Evolutionary conservation across 1,139 yeast genomes (phyloP), one percentile per base, ranked within the genome.

Genomic region (Yamadazyma songkhlaensis): DNA sequence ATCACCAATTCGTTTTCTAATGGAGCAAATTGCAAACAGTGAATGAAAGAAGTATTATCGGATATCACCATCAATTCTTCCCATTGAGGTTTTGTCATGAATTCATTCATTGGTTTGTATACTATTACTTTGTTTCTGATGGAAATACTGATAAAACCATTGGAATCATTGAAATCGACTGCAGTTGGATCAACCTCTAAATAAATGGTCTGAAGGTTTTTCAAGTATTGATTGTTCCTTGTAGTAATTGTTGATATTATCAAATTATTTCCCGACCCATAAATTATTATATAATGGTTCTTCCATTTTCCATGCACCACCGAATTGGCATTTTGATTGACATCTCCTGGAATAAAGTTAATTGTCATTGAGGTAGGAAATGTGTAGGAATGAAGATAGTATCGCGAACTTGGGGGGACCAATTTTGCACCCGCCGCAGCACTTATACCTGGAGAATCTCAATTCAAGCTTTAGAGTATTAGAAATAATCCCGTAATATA

Each of bases 181-280:
- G 87, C 79, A 10, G 54, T 52, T 6, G 94, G 84, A 53, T 88
- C 96, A 1, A 64, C 47, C 6, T 77, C 80, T 15, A 88, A 65
- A 49, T 85, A 86, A 1, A 89, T 65, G 0, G 96, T 89, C 55
- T 90, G 97, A 15, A 89, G 62, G 46, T 83, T 54, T 25, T 49
- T 44, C 62, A 42, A 21, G 34, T 38, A 37, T 9, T 30, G 10
- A 3, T 20, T 29, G 13, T 34, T 29, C n/a, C 36, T 35, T 6
- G 33, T 29, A 23, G 42, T 49, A 38, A 31, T 28, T 32, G 41
- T 45, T 36, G 40, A 41, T 28, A 43, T 72, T 32, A 89, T 84
- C 48, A 90, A 63, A 56, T 88, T 89, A 60, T 89, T 88, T 1
- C 96, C 97, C 2, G 96, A 86, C 38, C 92, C 86, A 55, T 90